phyloP scores from a whole-genome alignment of 306 rosid species.

The Alnus rubra region DNA sequence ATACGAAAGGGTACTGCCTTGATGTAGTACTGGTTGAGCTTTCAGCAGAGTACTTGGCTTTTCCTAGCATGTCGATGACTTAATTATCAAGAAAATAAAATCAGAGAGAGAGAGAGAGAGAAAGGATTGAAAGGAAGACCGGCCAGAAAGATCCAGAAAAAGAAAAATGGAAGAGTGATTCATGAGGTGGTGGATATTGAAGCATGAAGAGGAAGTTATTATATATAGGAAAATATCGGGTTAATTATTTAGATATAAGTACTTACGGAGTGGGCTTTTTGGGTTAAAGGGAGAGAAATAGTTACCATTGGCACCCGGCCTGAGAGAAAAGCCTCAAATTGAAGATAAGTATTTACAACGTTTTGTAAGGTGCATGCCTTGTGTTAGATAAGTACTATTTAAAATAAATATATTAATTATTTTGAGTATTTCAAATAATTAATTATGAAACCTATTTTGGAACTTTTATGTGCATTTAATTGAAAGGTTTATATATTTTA shows the following conservation, averaged over 20 bases:
- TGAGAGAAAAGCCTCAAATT: background rate
- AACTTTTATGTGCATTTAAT: too few species aligned
- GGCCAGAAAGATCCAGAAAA: background rate
- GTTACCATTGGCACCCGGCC: background rate
- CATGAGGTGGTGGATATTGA: background rate
- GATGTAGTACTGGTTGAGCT: background rate
- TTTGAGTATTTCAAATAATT: too few species aligned
- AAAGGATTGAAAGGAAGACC: background rate
- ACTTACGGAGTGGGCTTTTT: background rate
- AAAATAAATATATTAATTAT: too few species aligned
- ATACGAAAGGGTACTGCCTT: background rate
- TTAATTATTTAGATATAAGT: background rate
- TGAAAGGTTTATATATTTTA: too few species aligned
- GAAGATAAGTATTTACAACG: too few species aligned
- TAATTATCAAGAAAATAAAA: background rate
- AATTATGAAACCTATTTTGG: too few species aligned
- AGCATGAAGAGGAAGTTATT: background rate
- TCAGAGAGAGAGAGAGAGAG: background rate
- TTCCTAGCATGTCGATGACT: background rate
- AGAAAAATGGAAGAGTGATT: background rate
- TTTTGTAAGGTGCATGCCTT: too few species aligned
- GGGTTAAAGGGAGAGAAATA: background rate
- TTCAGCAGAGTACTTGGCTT: constrained; percentile 2
- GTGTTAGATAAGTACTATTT: too few species aligned
- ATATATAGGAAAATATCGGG: background rate